phyloP scores from a whole-genome alignment of 75 land plant species.

The Chamaecyparis obtusa region DNA sequence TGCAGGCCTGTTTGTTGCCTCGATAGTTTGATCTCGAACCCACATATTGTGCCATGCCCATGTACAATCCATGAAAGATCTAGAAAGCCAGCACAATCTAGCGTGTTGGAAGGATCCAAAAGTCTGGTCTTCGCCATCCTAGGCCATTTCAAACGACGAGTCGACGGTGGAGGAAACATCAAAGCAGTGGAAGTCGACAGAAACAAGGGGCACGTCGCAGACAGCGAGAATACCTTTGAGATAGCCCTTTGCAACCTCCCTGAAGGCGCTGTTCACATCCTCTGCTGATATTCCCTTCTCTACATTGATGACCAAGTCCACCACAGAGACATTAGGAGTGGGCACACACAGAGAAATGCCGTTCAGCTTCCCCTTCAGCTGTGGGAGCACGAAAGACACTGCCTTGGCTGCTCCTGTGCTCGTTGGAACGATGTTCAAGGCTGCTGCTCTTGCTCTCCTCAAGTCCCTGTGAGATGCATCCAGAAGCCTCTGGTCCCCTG shows the following conservation, averaged over 20 bases:
- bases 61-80: no score
- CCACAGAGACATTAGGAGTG: slow-evolving; percentile 93
- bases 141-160: no score
- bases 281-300: slow-evolving; percentile 77
- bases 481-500: slow-evolving; percentile 66
- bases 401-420: slow-evolving; percentile 97
- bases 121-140: no score
- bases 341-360: slow-evolving; percentile 95
- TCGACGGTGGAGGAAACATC: slow-evolving; percentile 95
- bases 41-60: no score
- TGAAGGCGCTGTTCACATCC: slow-evolving; percentile 86
- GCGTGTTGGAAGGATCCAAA: no score
- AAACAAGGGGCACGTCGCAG: slow-evolving; percentile 86
- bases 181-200: slow-evolving; percentile 86
- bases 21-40: no score
- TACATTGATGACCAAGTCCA: slow-evolving; percentile 84
- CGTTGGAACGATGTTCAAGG: slow-evolving; percentile 92
- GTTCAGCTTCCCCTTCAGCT: slow-evolving; percentile 94
- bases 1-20: no score
- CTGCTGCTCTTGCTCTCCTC: slow-evolving; percentile 87
- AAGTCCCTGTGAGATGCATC: slow-evolving; percentile 96
- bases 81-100: no score
- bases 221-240: slow-evolving; percentile 86
- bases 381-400: slow-evolving; percentile 84
- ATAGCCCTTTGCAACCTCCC: slow-evolving; percentile 68